Percentiles rank a stretch among this genome's conserved stretches.
phyloP scores from a whole-genome alignment of 2,329 filamentous ascomycete genomes.

The Fusarium liriodendri region DNA sequence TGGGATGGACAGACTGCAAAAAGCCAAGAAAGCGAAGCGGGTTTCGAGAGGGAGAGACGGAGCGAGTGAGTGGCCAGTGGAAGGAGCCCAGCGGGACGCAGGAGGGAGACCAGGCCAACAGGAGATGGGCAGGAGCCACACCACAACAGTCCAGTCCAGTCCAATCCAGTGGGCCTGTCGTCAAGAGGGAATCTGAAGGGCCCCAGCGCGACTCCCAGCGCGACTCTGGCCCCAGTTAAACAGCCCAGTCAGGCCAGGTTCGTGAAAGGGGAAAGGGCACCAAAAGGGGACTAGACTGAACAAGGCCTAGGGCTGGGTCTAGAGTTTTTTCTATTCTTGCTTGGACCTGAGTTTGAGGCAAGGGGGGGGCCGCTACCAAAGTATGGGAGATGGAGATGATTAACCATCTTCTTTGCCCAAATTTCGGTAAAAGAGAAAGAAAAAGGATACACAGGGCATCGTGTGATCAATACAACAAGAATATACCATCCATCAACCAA shows the following conservation, averaged over 20 bases:
- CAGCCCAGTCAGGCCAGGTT: constrained; percentile 18
- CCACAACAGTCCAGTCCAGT: not conserved
- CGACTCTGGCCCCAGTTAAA: constrained; percentile 5
- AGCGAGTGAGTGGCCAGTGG: constrained; percentile 35
- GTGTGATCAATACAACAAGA: not conserved
- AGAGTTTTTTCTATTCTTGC: constrained; percentile 24
- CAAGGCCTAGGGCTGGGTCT: constrained; percentile 10
- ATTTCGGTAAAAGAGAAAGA: not conserved
- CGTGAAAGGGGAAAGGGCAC: constrained; percentile 31
- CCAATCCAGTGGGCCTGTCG: too few relatives aligned
- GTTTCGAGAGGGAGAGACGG: constrained; percentile 34
- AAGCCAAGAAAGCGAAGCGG: constrained; percentile 36
- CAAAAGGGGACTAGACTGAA: constrained; percentile 19
- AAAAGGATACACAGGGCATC: not conserved
- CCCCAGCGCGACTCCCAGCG: constrained; percentile 22
- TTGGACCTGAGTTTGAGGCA: constrained; percentile 12
- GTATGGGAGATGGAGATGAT: not conserved
- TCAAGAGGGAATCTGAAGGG: not conserved
- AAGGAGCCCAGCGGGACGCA: constrained; percentile 9
- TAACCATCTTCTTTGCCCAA: not conserved
- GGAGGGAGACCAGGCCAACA: constrained; percentile 35
- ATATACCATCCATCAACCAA: not conserved
- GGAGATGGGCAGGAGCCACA: constrained; percentile 34
- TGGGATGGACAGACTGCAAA: constrained; percentile 37
- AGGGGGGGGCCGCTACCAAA: constrained; percentile 7